Evolutionary conservation across 306 rosid genomes (phyloP).

Genomic region (Gastrolobium villosum): DNA sequence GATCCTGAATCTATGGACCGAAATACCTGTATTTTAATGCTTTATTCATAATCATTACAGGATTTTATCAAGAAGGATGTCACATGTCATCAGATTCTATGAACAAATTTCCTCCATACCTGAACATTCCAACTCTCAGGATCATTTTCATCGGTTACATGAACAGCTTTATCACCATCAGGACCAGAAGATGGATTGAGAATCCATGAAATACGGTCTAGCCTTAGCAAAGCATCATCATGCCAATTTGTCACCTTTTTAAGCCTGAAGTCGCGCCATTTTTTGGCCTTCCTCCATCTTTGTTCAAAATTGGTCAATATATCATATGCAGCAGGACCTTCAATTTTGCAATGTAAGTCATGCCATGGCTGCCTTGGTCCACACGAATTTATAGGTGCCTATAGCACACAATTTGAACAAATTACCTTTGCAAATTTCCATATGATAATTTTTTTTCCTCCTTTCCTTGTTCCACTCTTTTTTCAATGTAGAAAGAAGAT

Average conservation of each 20-base stretch:
- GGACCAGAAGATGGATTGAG: slow-evolving; percentile 56
- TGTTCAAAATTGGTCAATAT: slow-evolving; percentile 77
- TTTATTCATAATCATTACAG: slow-evolving; percentile 30
- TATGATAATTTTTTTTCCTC: neutral
- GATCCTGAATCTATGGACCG: slow-evolving; percentile 89
- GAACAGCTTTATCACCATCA: slow-evolving; percentile 54
- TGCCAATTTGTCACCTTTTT: slow-evolving; percentile 67
- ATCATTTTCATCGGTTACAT: slow-evolving; percentile 60
- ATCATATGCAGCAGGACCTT: slow-evolving; percentile 90
- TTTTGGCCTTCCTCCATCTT: slow-evolving; percentile 76
- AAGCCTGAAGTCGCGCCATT: slow-evolving; percentile 71
- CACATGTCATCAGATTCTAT: slow-evolving; percentile 29
- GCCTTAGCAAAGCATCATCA: slow-evolving; percentile 73
- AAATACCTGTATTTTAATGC: slow-evolving; percentile 69
- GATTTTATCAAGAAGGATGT: slow-evolving; percentile 15
- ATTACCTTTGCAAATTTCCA: slow-evolving; percentile 15
- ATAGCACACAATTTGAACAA: slow-evolving; percentile 31
- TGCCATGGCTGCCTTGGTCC: slow-evolving; percentile 82
- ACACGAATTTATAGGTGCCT: slow-evolving; percentile 48
- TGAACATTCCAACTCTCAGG: slow-evolving; percentile 78
- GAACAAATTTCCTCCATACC: slow-evolving; percentile 54
- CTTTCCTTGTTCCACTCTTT: neutral
- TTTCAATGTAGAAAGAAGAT: too few species aligned
- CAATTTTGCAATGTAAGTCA: slow-evolving; percentile 71
- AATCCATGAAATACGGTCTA: slow-evolving; percentile 79